These are phyloP conservation scores for Ogataea corticis DNA, from an alignment of 805 yeast species.

Conservation along the genomic window DNA sequence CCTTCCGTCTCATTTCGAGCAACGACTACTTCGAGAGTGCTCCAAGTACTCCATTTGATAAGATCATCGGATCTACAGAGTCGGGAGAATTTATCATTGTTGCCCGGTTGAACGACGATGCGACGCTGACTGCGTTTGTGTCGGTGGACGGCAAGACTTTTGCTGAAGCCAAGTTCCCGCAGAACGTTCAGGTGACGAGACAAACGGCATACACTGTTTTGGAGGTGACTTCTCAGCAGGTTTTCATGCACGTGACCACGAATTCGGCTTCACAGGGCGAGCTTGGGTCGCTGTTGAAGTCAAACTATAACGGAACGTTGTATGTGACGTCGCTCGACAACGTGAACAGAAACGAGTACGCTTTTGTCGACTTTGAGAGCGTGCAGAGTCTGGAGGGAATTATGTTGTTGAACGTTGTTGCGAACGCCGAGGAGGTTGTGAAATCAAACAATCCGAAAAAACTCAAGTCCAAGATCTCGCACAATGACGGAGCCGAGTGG, in stretches of 20 bases:
- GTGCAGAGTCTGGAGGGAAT: constrained; percentile 85
- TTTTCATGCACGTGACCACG: constrained; percentile 84
- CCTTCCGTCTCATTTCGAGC: constrained; percentile 42
- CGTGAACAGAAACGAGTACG: constrained; percentile 72
- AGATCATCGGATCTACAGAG: constrained; percentile 71
- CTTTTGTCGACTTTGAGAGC: constrained; percentile 88
- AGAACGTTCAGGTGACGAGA: constrained; percentile 53
- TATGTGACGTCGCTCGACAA: constrained; percentile 66
- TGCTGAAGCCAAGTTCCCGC: constrained; percentile 82
- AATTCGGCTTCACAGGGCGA: constrained; percentile 50
- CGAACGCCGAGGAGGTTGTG: constrained; percentile 47
- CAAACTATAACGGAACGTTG: constrained; percentile 89
- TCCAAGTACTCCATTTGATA: constrained; percentile 46
- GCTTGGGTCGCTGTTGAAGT: constrained; percentile 79
- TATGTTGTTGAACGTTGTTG: constrained; percentile 68
- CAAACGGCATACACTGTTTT: constrained; percentile 79
- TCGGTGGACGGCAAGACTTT: constrained; percentile 76
- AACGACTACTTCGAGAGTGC: constrained; percentile 50
- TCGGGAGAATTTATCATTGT: constrained; percentile 72
- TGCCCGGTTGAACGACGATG: constrained; percentile 56
- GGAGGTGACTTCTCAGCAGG: constrained; percentile 67
- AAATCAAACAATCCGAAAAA: constrained; percentile 42
- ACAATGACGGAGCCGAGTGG: constrained; percentile 94
- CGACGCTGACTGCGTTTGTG: constrained; percentile 64
- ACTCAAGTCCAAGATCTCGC: constrained; percentile 73